These are phyloP conservation scores for Chalciporus sp. DNA, from an alignment of 1,284 basidiomycete species.

Conservation along the genomic window DNA sequence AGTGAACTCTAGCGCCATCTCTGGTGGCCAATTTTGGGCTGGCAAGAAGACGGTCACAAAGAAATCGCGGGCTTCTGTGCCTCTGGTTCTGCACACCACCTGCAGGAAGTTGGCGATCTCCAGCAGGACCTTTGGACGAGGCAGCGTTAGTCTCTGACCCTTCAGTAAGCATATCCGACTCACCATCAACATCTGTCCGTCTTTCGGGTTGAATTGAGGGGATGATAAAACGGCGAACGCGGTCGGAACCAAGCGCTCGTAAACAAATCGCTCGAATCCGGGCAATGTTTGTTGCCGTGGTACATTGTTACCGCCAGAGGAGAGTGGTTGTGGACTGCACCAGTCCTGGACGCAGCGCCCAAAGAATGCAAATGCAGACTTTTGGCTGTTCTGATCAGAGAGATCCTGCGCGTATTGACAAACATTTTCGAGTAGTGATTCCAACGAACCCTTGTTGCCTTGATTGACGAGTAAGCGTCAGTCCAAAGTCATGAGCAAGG, in stretches of 20 bases:
- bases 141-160: slow-evolving; percentile 1
- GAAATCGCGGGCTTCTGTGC: slow-evolving; percentile 84
- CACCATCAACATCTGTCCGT: slow-evolving; percentile 84
- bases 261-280: slow-evolving; percentile 93
- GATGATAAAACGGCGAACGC: slow-evolving; percentile 84
- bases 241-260: slow-evolving; percentile 83
- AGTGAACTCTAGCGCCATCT: slow-evolving; percentile 79
- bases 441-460: slow-evolving; percentile 85
- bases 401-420: slow-evolving; percentile 76
- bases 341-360: slow-evolving; percentile 78
- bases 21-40: slow-evolving; percentile 83
- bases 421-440: slow-evolving; percentile 72
- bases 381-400: slow-evolving; percentile 76
- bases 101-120: slow-evolving; percentile 90
- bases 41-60: slow-evolving; percentile 84
- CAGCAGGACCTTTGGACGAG: slow-evolving; percentile 68
- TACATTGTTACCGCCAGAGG: slow-evolving; percentile 41
- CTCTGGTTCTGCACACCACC: slow-evolving; percentile 75
- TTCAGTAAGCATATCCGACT: slow-evolving; percentile 30
- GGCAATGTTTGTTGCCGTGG: slow-evolving; percentile 58
- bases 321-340: slow-evolving; percentile 57
- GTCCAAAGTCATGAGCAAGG: slow-evolving; percentile 1
- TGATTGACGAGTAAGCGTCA: slow-evolving; percentile 11
- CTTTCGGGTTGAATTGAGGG: slow-evolving; percentile 84
- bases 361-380: slow-evolving; percentile 83